Evolutionary conservation across 371 early-diverging fungal species (phyloP).

Genomic region (Circinella minor): DNA sequence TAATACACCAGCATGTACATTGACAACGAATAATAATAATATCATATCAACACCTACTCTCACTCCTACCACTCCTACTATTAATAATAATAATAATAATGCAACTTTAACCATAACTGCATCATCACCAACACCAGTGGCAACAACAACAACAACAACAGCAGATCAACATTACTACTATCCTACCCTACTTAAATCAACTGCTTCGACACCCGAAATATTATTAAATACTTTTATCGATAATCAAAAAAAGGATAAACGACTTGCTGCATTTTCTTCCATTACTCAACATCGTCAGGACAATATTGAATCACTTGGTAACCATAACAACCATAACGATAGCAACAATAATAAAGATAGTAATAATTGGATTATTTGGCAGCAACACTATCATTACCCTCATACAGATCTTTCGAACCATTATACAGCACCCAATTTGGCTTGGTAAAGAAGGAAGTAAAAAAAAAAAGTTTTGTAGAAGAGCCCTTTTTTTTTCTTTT

Average conservation of each 20-base stretch:
- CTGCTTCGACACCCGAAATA: neutral
- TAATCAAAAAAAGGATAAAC: constrained; percentile 2
- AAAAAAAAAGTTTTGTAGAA: neutral
- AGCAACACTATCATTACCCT: neutral
- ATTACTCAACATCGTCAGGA: neutral
- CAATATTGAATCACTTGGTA: neutral
- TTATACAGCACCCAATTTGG: constrained; percentile 5
- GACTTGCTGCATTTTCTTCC: constrained; percentile 16
- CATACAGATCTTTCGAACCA: neutral
- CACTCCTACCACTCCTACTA: too few species aligned
- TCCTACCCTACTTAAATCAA: neutral
- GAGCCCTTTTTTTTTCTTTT: neutral
- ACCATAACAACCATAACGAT: neutral
- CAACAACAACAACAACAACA: neutral
- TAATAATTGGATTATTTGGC: neutral
- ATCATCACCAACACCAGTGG: neutral
- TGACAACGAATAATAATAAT: neutral
- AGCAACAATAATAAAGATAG: neutral
- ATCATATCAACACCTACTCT: neutral
- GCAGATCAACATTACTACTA: constrained; percentile 1
- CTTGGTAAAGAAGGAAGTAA: neutral
- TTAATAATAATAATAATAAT: too few species aligned
- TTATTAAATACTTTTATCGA: neutral
- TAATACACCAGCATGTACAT: neutral
- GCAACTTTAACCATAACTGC: neutral